Conservation (phyloP, 768 basidiomycete species). For the Daedaleopsis nitida region DNA sequence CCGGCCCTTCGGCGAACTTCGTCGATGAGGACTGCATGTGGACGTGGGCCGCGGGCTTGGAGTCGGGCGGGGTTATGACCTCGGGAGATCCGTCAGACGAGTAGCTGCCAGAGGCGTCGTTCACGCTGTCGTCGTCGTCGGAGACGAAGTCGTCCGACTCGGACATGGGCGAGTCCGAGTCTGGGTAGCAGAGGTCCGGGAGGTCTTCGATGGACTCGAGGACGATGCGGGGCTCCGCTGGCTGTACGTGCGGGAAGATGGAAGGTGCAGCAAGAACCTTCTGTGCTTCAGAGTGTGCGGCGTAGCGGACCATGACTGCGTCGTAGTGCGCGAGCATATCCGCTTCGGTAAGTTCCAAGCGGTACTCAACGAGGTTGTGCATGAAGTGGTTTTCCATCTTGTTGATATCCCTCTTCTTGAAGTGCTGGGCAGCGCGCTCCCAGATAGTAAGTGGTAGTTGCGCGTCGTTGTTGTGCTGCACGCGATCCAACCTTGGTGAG, state of each 20-base stretch:
- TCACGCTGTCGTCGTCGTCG: background rate
- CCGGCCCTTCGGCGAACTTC: background rate
- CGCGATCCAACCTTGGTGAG: background rate
- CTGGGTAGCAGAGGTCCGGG: constrained; percentile 16
- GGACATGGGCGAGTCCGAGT: constrained; percentile 12
- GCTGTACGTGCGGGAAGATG: constrained; percentile 5
- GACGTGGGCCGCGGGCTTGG: background rate
- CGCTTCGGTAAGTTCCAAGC: constrained; percentile 24
- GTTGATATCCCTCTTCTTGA: constrained; percentile 49
- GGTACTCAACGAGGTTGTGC: constrained; percentile 26
- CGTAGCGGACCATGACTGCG: constrained; percentile 2
- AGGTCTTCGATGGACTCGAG: background rate
- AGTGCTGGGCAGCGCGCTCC: background rate
- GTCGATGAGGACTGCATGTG: background rate
- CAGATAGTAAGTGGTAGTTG: constrained; percentile 32
- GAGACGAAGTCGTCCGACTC: constrained; percentile 4
- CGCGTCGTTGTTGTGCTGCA: constrained; percentile 78
- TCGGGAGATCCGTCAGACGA: constrained; percentile 3
- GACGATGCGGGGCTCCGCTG: constrained; percentile 2
- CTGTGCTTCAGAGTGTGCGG: background rate
- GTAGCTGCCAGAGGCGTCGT: background rate
- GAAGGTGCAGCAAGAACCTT: background rate
- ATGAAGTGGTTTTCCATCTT: constrained; percentile 34
- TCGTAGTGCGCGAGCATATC: constrained; percentile 22
- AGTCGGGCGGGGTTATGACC: background rate